These are phyloP conservation scores for Erodium maritimum DNA, from an alignment of 345 rosid species.

Conservation along the genomic window DNA sequence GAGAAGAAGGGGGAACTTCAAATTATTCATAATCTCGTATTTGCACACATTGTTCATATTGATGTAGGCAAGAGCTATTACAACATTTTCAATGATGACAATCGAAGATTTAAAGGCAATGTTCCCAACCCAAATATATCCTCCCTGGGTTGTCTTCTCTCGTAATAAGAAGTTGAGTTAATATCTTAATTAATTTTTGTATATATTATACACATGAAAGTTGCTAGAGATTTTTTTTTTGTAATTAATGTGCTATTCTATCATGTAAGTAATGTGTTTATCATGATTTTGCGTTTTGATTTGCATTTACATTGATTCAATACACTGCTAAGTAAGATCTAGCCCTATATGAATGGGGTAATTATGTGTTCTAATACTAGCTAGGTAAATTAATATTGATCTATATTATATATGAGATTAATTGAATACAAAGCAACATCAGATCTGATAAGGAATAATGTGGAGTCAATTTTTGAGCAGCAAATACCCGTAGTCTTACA, in stretches of 20 bases:
- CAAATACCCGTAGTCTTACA: background rate
- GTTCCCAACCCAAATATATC: constrained; percentile 20
- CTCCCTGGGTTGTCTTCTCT: constrained; percentile 30
- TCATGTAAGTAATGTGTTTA: too few species aligned
- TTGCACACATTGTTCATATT: too few species aligned
- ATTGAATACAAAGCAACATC: background rate
- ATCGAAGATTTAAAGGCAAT: constrained; percentile 23
- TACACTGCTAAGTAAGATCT: background rate
- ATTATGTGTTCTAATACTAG: too few species aligned
- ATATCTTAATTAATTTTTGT: too few species aligned
- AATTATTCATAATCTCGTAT: too few species aligned
- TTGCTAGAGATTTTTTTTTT: too few species aligned
- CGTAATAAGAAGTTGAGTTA: constrained; percentile 21
- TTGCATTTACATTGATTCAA: background rate
- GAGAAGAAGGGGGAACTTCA: too few species aligned
- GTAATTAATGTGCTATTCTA: too few species aligned
- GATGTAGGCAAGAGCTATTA: constrained; percentile 21
- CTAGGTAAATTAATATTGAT: too few species aligned
- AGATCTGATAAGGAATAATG: background rate
- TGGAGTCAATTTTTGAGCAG: background rate
- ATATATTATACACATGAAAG: too few species aligned
- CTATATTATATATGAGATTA: too few species aligned
- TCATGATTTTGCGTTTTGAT: too few species aligned
- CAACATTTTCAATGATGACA: constrained; percentile 28
- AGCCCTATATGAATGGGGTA: background rate